These are phyloP conservation scores for Skeletonema potamos DNA, from an alignment of 108 stramenopile genomes.

Conservation along the genomic window DNA sequence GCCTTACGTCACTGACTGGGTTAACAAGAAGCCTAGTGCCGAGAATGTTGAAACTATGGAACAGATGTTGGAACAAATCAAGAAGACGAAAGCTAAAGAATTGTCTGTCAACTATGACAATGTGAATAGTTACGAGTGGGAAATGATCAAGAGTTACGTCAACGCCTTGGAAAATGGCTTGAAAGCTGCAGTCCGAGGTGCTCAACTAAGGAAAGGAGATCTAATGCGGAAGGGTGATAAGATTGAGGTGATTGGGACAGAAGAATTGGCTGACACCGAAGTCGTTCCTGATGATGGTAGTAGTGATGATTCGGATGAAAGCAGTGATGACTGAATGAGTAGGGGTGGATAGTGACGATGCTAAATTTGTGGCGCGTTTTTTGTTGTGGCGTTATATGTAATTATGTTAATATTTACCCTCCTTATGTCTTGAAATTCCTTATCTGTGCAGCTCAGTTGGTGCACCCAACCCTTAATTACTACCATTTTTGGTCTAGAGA, in stretches of 20 bases:
- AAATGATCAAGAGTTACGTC: background rate
- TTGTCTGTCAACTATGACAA: background rate
- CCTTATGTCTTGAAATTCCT: too few relatives aligned
- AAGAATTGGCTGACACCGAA: too few relatives aligned
- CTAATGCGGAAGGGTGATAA: background rate
- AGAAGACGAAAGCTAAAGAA: background rate
- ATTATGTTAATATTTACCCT: too few relatives aligned
- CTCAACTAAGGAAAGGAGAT: background rate
- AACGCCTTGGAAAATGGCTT: background rate
- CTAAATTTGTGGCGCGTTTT: too few relatives aligned
- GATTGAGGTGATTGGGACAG: background rate
- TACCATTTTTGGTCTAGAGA: too few relatives aligned
- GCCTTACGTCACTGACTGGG: background rate
- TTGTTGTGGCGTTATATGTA: too few relatives aligned
- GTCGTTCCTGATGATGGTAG: background rate
- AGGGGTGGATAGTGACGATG: too few relatives aligned
- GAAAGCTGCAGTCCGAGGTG: background rate
- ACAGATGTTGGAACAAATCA: background rate
- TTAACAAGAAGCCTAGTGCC: conserved; percentile 6
- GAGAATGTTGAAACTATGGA: background rate
- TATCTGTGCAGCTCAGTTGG: too few relatives aligned
- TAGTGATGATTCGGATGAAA: background rate
- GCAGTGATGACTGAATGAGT: too few relatives aligned
- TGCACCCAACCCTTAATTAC: too few relatives aligned
- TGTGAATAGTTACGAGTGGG: background rate